Conservation (phyloP, 768 basidiomycete species). For the Lepiota brunneoincarnata region DNA sequence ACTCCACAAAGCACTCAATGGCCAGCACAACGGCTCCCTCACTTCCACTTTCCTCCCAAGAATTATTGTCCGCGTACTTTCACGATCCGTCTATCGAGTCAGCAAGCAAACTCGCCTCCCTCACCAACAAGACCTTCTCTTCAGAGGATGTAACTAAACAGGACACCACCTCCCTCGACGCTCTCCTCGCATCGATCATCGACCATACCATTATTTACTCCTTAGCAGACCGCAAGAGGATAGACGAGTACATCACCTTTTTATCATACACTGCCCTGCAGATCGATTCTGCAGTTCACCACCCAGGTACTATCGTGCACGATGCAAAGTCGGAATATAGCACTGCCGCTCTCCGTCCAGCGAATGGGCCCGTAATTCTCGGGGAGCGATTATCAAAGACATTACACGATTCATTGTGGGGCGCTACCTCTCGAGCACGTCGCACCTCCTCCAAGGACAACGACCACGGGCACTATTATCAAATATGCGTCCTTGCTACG, state of each 20-base stretch:
- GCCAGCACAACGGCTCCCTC: too few relatives aligned
- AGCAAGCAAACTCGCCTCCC: conserved; percentile 4
- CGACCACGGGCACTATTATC: conserved; percentile 12
- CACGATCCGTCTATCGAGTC: conserved; percentile 2
- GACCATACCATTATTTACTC: conserved; percentile 7
- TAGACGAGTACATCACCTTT: conserved; percentile 11
- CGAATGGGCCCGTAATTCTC: conserved; percentile 11
- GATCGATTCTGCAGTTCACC: not conserved
- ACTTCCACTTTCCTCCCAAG: not conserved
- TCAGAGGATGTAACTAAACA: not conserved
- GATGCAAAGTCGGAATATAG: conserved; percentile 1
- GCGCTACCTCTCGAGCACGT: conserved; percentile 8
- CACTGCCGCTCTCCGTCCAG: conserved; percentile 7
- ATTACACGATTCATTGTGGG: conserved; percentile 9
- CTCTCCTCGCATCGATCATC: conserved; percentile 11
- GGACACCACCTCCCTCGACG: not conserved
- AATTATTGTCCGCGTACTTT: not conserved
- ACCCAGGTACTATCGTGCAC: conserved; percentile 2
- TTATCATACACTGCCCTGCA: conserved; percentile 4
- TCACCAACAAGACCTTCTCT: conserved; percentile 3
- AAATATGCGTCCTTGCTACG: conserved; percentile 3
- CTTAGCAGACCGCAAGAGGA: conserved; percentile 7
- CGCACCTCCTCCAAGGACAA: conserved; percentile 1
- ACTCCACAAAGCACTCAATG: too few relatives aligned
- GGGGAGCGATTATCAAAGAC: conserved; percentile 10